Base-by-base conservation (phyloP, 2,329 filamentous ascomycete species). In the Ophiosphaerella narmari region DNA sequence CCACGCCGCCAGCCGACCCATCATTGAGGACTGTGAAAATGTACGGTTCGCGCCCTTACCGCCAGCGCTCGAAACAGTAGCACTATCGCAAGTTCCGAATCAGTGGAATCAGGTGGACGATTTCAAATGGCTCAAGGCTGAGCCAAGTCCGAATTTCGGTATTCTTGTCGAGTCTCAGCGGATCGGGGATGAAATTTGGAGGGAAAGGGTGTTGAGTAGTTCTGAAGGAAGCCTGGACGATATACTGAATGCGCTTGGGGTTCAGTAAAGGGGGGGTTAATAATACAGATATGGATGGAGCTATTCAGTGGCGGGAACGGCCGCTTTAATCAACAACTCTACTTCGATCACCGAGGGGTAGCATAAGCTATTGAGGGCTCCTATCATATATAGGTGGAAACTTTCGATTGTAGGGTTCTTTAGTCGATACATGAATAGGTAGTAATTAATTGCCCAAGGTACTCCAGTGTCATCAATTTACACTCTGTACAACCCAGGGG, bases 71-170 rank as follows among this genome's bases (percentile, higher is more conserved):
- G 88, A 91, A 5, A 67, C 68, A 26, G 40, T 43, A 1, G 59
- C 64, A 2, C 56, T 61, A 6, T 16, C 50, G 16, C 31, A 46
- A 9, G 47, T 48, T 6, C 61, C 68, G 46, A 93, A 96, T 69
- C 83, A 88, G 63, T 99, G 91, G 90, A 83, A 92, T 62, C 86
- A 94, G 65, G 89, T 97, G 13, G 90, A 97, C 71, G 94, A 99
- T 72, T 99, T 99, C 80, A 96, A 96, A 75, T 97, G 94, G 94
- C 82, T 97, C 56, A 95, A 92, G 73, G 80, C 83, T 13, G 90
- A 89, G 50, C 84, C 85, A 26, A 97, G 90, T 67, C 94, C 94
- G 2, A 92, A 99, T 68, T 99, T 93, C 91, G 83, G 79, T 31
- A 74, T 90, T 2, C 62, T 97, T 18, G 77, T 83, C 1, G 80